Percentiles rank a stretch among this genome's conserved stretches.
Evolutionary conservation across 2,329 filamentous ascomycete species (phyloP).

Genomic region (Aureobasidium mangrovei): DNA sequence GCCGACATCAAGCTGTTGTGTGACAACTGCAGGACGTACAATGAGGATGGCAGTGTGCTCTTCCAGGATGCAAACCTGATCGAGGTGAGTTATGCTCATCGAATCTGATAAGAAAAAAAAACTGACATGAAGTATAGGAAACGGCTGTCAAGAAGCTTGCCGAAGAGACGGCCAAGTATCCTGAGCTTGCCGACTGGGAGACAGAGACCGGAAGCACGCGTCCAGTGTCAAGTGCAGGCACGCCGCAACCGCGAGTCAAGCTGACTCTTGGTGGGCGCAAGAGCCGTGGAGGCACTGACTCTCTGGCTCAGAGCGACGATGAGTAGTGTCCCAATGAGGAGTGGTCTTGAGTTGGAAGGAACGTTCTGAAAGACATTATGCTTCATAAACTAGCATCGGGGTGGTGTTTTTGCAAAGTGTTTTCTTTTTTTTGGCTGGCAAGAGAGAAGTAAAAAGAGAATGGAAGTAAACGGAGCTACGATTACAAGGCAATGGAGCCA

Average conservation of each 20-base stretch:
- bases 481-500: background rate
- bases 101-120: background rate
- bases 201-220: constrained; percentile 36
- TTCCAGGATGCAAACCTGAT: constrained; percentile 90
- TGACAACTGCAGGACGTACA: constrained; percentile 88
- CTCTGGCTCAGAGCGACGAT: constrained; percentile 12
- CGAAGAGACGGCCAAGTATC: constrained; percentile 46
- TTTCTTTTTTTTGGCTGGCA: background rate
- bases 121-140: constrained; percentile 27
- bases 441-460: background rate
- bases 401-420: background rate
- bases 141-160: constrained; percentile 45
- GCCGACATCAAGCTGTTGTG: constrained; percentile 78
- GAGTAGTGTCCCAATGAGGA: background rate
- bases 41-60: constrained; percentile 87
- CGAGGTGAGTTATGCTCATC: constrained; percentile 55
- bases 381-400: background rate
- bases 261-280: constrained; percentile 58
- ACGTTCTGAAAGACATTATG: background rate
- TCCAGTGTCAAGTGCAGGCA: constrained; percentile 48
- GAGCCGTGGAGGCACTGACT: constrained; percentile 14
- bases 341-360: too few species aligned
- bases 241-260: constrained; percentile 55
- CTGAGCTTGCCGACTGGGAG: constrained; percentile 51
- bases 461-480: constrained; percentile 1